phyloP scores from a whole-genome alignment of 2,329 filamentous ascomycete species.

The Pseudopyricularia cyperi region DNA sequence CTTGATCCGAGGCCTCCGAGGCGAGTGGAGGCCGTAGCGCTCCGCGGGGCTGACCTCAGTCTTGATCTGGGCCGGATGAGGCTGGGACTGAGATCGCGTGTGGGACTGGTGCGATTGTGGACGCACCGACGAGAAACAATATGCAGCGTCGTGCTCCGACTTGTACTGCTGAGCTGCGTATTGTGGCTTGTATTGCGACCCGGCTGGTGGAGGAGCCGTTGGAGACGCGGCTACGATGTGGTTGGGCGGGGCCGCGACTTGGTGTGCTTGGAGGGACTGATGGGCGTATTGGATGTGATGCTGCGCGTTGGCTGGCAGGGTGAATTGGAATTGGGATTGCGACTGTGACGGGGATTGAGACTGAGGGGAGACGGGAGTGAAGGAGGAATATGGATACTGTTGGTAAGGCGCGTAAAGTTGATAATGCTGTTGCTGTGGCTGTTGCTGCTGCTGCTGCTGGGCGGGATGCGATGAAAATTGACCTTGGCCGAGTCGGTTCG shows the following conservation, averaged over 20 bases:
- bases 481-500: not conserved
- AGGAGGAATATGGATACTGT: constrained; percentile 2
- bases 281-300: not conserved
- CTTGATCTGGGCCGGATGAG: not conserved
- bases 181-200: not conserved
- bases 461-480: constrained; percentile 1
- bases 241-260: constrained; percentile 1
- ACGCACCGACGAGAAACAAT: not conserved
- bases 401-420: constrained; percentile 3
- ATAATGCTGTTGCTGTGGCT: not conserved
- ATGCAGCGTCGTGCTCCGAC: not conserved
- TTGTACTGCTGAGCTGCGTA: constrained; percentile 1
- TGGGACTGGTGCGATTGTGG: not conserved
- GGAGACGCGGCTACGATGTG: constrained; percentile 4
- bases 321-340: too few species aligned
- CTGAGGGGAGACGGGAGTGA: constrained; percentile 5
- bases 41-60: constrained; percentile 1
- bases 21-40: constrained; percentile 2
- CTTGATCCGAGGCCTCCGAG: constrained; percentile 3
- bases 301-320: not conserved
- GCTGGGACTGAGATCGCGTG: not conserved
- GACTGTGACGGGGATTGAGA: too few species aligned
- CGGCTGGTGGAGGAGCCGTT: not conserved
- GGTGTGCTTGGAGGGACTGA: constrained; percentile 5
- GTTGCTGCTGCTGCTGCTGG: too few species aligned